Conservation (phyloP, 768 basidiomycete genomes). For the Boletus pseudopeckii region DNA sequence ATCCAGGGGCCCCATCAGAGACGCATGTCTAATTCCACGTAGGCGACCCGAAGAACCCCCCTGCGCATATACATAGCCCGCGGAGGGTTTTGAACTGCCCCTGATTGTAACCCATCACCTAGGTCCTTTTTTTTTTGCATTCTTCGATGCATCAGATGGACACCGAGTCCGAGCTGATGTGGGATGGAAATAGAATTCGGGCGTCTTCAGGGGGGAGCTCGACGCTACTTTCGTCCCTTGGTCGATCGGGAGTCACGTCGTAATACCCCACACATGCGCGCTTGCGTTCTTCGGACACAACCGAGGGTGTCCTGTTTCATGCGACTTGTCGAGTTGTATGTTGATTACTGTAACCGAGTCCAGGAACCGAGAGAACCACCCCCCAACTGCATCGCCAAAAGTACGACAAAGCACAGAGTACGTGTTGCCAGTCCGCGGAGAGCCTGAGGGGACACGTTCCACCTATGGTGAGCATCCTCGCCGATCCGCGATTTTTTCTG, state of each 20-base stretch:
- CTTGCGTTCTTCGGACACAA: background rate
- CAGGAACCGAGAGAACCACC: constrained; percentile 9
- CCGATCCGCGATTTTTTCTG: background rate
- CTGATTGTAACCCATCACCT: background rate
- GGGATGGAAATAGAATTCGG: background rate
- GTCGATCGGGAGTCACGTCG: constrained; percentile 4
- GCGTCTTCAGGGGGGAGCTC: background rate
- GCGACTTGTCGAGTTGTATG: background rate
- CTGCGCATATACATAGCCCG: background rate
- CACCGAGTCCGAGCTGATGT: background rate
- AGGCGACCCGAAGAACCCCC: background rate
- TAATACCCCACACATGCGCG: constrained; percentile 7
- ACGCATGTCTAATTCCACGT: background rate
- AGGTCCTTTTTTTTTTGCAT: background rate
- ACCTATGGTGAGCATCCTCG: background rate
- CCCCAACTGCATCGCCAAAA: background rate
- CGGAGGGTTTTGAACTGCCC: background rate
- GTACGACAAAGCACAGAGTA: background rate
- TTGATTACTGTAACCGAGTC: background rate
- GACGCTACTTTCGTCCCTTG: background rate
- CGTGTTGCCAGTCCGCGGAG: background rate
- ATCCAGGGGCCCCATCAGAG: background rate
- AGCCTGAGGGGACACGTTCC: background rate
- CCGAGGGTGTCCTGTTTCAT: background rate
- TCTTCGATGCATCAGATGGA: background rate